Base-by-base conservation (phyloP, 352 stramenopile genomes). In the Thraustotheca clavata region DNA sequence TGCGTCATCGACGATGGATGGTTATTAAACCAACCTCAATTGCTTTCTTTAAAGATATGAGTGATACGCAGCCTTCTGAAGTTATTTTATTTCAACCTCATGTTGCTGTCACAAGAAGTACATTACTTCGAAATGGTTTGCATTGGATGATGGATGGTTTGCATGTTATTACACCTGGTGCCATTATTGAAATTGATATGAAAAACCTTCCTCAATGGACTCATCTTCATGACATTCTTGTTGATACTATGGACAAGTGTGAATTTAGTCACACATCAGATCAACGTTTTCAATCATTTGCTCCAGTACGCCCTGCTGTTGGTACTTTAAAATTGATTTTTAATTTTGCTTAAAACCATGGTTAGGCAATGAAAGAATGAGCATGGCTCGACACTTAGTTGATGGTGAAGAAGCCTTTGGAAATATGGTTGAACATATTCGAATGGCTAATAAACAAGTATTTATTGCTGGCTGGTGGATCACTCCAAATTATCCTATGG, bases 381-480 rank as follows among this genome's bases (percentile, higher is more conserved):
- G 47, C 29, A 27, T 55, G 12, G 57, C 57, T 22, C 57, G 47
- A 46, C 57, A 65, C 41, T 24, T 68, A 2, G 66, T 71, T 14
- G 66, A 71, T 35, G 66, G 66, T 14, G 57, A 62, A 54, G 66
- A 69, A 20, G 66, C 66, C 8, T 71, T 62, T 57, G 54, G 36
- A 14, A 54, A 68, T 14, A 66, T 83, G 33, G 20, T 57, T 14
- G 34, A 27, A n/a, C 69, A 71, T 32, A 22, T 82, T 27, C 33
- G 59, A 20, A 16, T 14, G 9, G 74, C 75, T 3, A 62, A 54
- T 31, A 48, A 35, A 12, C 35, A 83, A 34, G 73, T 82, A 20
- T 83, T 83, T 27, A 74, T 82, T n/a, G 60, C 72, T 6, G 75
- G 62, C 18, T 82, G 75, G 75, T 80, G 76, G 68, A 63, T 80